These are phyloP conservation scores for Decorospora gaudefroyi DNA, from an alignment of 2,329 filamentous ascomycete species.

Conservation along the genomic window DNA sequence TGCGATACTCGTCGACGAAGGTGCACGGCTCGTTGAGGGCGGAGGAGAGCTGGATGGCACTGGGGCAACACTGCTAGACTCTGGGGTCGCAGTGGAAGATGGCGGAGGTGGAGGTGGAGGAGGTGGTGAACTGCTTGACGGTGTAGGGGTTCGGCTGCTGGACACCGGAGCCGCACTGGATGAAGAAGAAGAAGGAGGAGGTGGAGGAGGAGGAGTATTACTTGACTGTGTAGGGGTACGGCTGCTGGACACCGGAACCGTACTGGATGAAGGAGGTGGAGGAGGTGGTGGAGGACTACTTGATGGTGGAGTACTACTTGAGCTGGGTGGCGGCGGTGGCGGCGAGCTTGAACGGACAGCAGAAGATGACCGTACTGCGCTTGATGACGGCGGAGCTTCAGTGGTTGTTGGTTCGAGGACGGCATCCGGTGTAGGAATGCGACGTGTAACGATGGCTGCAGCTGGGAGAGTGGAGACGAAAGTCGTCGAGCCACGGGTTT, in stretches of 20 bases:
- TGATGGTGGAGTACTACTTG: no score
- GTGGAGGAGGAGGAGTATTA: constrained; percentile 1
- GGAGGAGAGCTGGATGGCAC: constrained; percentile 16
- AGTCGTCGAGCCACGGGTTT: constrained; percentile 12
- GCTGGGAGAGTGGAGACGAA: constrained; percentile 7
- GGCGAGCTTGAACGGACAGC: neutral
- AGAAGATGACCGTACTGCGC: neutral
- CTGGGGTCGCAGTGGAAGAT: constrained; percentile 17
- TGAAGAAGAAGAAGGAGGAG: neutral
- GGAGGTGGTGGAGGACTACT: neutral
- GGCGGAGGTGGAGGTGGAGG: constrained; percentile 13
- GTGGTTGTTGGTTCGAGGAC: neutral
- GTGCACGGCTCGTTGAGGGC: constrained; percentile 6
- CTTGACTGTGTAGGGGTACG: neutral
- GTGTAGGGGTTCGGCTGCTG: constrained; percentile 3
- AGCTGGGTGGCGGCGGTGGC: constrained; percentile 7
- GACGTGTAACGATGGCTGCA: constrained; percentile 3
- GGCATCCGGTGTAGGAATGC: neutral
- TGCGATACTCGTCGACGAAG: constrained; percentile 12
- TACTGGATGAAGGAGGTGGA: constrained; percentile 4
- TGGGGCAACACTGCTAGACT: constrained; percentile 11
- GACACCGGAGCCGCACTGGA: constrained; percentile 1
- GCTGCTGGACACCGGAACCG: constrained; percentile 2
- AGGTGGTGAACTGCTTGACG: constrained; percentile 5
- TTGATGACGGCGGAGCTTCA: constrained; percentile 13